Percentiles rank a stretch among this genome's conserved stretches.
phyloP scores from a whole-genome alignment of 345 rosid species.

The Euphorbia pulcherrima region DNA sequence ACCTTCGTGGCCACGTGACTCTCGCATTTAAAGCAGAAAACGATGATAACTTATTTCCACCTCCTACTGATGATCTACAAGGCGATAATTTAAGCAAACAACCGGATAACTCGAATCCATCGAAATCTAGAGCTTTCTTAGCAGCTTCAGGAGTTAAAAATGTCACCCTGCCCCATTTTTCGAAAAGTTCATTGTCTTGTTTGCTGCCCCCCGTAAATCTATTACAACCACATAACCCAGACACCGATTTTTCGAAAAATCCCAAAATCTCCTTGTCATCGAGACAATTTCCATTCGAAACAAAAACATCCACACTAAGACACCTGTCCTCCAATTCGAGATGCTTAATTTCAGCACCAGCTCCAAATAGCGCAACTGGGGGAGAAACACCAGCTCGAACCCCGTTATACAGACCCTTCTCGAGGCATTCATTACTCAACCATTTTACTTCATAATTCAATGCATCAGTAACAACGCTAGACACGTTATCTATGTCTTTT shows the following conservation, averaged over 20 bases:
- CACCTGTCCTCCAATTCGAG: constrained; percentile 66
- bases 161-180: constrained; percentile 79
- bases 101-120: constrained; percentile 50
- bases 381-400: constrained; percentile 42
- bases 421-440: constrained; percentile 69
- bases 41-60: constrained; percentile 43
- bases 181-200: constrained; percentile 48
- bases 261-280: constrained; percentile 67
- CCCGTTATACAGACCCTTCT: constrained; percentile 54
- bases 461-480: constrained; percentile 42
- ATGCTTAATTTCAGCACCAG: constrained; percentile 88
- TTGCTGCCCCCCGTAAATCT: constrained; percentile 37
- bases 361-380: constrained; percentile 68
- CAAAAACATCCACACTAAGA: constrained; percentile 57
- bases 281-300: constrained; percentile 34
- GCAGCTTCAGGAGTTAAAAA: constrained; percentile 76
- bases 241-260: constrained; percentile 53
- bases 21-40: constrained; percentile 72
- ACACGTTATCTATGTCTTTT: constrained; percentile 49
- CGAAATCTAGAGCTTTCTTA: constrained; percentile 53
- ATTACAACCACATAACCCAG: constrained; percentile 57
- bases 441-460: constrained; percentile 57
- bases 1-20: constrained; percentile 66
- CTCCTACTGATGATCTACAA: constrained; percentile 25
- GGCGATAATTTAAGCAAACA: constrained; percentile 27